Base-by-base conservation (phyloP, 176 grass and related monocot species). In the Neostapfia colusana region DNA sequence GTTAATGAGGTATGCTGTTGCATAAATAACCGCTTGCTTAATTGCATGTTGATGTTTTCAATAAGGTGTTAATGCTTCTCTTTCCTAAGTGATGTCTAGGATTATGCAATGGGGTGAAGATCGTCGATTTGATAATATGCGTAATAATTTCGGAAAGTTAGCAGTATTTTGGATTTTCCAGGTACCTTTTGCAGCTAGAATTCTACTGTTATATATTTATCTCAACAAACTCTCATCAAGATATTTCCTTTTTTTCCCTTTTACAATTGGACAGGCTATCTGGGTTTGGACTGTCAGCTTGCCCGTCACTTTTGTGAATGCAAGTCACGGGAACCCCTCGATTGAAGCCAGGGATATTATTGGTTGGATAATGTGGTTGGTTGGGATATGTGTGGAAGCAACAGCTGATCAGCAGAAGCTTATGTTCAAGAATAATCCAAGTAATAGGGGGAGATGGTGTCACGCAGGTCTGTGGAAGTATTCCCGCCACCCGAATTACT, bases 41-140 rank as follows among this genome's bases (percentile, higher is more conserved):
- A 74, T 26, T 12, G 2, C 24, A 63, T 54, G 24, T 35, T 18
- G 12, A 43, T 76, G 8, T 23, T 31, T 31, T 31, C 31, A 31
- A 31, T 31, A 31, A 31, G 31, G 1, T 18, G 1, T 31, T 65
- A 73, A 70, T 82, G 37, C 23, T 65, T 83, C 38, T 70, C 46
- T 69, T 84, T 7, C 74, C 49, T 56, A 42, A 31, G 21, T 83
- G 46, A 13, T 70, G 17, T 83, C 3, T 79, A 98, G 95, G 82
- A 98, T 98, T 73, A 10, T 98, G 46, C 79, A 94, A 37, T 98
- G 95, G 95, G 95, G 95, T 5, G 95, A 98, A 75, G 91, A 98
- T 37, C 80, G 72, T 16, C 68, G 95, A 45, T 94, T 98, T 74
- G 95, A 98, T 77, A 59, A 94, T 31, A 98, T 98, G 87, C 91